Conservation (phyloP, 495 filamentous ascomycete species). For the Parathielavia appendiculata region DNA sequence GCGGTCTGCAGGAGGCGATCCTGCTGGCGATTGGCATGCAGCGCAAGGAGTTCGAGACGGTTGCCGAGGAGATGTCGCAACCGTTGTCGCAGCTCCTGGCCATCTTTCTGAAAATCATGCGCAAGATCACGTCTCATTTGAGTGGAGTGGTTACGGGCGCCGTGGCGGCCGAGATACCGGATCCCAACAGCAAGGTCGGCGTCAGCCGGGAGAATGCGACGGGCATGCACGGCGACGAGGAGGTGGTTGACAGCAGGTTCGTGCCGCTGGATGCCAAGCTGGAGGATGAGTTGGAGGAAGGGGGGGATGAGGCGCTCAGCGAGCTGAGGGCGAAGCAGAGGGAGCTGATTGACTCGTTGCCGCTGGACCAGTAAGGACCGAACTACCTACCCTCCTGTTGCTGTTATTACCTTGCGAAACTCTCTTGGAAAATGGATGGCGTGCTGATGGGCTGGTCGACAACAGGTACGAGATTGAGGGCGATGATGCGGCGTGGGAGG, state of each 20-base stretch:
- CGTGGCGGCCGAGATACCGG: conserved; percentile 65
- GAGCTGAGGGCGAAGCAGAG: conserved; percentile 68
- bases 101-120: conserved; percentile 93
- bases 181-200: conserved; percentile 46
- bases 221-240: conserved; percentile 57
- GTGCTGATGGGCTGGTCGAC: too few relatives aligned
- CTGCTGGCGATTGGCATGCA: conserved; percentile 86
- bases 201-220: conserved; percentile 52
- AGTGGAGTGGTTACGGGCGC: conserved; percentile 66
- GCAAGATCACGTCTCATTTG: conserved; percentile 78
- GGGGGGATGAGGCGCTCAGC: conserved; percentile 65
- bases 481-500: conserved; percentile 67
- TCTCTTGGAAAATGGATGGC: conserved; percentile 33
- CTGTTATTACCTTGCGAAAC: conserved; percentile 20
- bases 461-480: conserved; percentile 76
- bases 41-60: conserved; percentile 71
- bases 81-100: conserved; percentile 77
- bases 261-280: conserved; percentile 64
- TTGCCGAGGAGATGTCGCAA: conserved; percentile 75
- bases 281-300: conserved; percentile 83
- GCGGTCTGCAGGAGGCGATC: conserved; percentile 75
- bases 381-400: conserved; percentile 1
- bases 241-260: conserved; percentile 56
- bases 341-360: conserved; percentile 81
- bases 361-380: conserved; percentile 72